Evolutionary conservation across 192 early-diverging fungal genomes (phyloP).

Genomic region (Phlyctochytrium planicorne): DNA sequence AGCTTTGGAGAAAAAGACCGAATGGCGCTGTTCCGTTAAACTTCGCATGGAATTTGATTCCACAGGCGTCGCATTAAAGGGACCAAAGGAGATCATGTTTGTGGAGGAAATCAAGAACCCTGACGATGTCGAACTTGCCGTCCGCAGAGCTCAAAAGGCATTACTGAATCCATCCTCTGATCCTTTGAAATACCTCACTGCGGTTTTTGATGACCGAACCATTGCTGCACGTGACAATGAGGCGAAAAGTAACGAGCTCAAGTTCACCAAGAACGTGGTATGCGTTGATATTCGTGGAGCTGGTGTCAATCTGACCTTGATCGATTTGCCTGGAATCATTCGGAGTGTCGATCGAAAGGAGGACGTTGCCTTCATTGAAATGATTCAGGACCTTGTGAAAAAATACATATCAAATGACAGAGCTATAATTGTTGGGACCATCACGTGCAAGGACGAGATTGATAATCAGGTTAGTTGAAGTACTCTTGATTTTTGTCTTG

Average conservation of each 20-base stretch:
- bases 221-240: slow-evolving; percentile 38
- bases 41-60: slow-evolving; percentile 51
- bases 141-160: slow-evolving; percentile 56
- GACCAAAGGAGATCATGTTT: slow-evolving; percentile 39
- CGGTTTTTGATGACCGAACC: slow-evolving; percentile 31
- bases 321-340: slow-evolving; percentile 64
- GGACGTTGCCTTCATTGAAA: slow-evolving; percentile 41
- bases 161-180: slow-evolving; percentile 50
- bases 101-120: slow-evolving; percentile 26
- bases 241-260: slow-evolving; percentile 44
- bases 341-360: slow-evolving; percentile 41
- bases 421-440: slow-evolving; percentile 56
- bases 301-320: slow-evolving; percentile 54
- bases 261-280: slow-evolving; percentile 51
- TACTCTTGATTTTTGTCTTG: too few relatives aligned
- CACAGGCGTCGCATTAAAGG: slow-evolving; percentile 22
- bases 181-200: slow-evolving; percentile 30
- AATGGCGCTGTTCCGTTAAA: slow-evolving; percentile 47
- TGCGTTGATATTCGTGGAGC: slow-evolving; percentile 55
- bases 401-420: slow-evolving; percentile 46
- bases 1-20: neutral
- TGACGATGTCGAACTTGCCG: slow-evolving; percentile 39
- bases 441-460: slow-evolving; percentile 61
- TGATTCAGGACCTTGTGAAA: slow-evolving; percentile 51
- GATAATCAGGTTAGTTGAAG: slow-evolving; percentile 48